Conservation (phyloP, 2,329 filamentous ascomycete species). For the Paecilomyces variotii region DNA sequence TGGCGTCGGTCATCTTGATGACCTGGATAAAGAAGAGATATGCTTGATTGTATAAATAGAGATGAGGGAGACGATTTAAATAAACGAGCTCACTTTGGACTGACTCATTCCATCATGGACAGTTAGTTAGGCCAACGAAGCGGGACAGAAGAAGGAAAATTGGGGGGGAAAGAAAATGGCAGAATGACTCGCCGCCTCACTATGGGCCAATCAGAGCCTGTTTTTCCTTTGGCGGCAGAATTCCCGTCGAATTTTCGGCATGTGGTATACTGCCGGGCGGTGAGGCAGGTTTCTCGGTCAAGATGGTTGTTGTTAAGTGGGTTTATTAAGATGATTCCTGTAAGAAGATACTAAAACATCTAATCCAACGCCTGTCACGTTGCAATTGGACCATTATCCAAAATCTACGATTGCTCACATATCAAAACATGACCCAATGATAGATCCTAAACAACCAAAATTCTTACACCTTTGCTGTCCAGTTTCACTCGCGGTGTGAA, state of each 20-base stretch:
- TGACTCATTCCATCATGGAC: not conserved
- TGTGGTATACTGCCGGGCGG: not conserved
- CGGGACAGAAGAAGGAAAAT: not conserved
- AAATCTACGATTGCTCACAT: no score
- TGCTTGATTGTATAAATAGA: not conserved
- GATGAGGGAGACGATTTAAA: not conserved
- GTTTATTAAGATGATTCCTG: no score
- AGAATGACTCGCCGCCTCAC: not conserved
- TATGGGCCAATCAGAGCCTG: not conserved
- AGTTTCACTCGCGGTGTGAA: slow-evolving; percentile 15
- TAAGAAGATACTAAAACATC: no score
- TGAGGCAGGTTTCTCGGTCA: not conserved
- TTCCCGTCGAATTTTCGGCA: not conserved
- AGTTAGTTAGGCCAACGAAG: no score
- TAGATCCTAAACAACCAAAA: slow-evolving; percentile 7
- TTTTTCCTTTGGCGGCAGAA: not conserved
- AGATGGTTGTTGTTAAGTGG: no score
- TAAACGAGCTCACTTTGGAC: not conserved
- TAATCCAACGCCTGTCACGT: no score
- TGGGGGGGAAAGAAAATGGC: not conserved
- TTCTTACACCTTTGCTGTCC: slow-evolving; percentile 17
- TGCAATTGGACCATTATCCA: no score
- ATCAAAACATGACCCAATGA: no score
- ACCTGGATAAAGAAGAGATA: not conserved
- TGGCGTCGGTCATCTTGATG: slow-evolving; percentile 1